A percentile compares a stretch with the other conserved stretches of the same genome.
phyloP scores from a whole-genome alignment of 306 rosid species.

The Prunus padus region DNA sequence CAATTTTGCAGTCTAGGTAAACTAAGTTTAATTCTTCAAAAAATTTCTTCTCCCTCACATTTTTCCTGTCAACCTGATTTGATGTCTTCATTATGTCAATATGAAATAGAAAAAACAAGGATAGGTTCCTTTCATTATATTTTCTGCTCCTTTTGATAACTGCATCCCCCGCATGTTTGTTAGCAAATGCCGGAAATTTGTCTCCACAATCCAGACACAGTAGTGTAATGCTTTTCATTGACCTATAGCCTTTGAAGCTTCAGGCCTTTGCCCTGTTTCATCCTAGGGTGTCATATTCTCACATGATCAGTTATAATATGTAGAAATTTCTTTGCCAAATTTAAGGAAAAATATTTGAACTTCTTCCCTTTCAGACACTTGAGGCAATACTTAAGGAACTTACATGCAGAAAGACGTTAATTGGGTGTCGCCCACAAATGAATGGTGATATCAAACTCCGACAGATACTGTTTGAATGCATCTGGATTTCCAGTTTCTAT shows the following conservation, averaged over 20 bases:
- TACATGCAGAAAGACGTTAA: constrained; percentile 91
- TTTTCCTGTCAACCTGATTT: too few species aligned
- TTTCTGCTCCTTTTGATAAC: not conserved
- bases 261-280: not conserved
- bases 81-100: not conserved
- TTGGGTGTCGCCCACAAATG: constrained; percentile 73
- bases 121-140: not conserved
- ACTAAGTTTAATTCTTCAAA: not conserved
- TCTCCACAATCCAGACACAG: not conserved
- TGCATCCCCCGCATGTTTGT: too few species aligned
- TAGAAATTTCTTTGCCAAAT: not conserved
- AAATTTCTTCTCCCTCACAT: not conserved
- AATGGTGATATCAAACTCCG: too few species aligned
- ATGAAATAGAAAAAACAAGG: constrained; percentile 16
- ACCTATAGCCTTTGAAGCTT: too few species aligned
- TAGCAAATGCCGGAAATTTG: too few species aligned
- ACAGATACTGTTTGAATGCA: constrained; percentile 49
- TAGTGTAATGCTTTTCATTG: not conserved
- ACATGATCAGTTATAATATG: not conserved
- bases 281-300: not conserved
- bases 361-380: not conserved
- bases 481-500: constrained; percentile 91
- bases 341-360: not conserved
- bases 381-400: constrained; percentile 32
- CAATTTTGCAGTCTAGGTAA: not conserved